Evolutionary conservation across 1,284 basidiomycete species (phyloP).

Genomic region (Coniferiporia sulphurascens): DNA sequence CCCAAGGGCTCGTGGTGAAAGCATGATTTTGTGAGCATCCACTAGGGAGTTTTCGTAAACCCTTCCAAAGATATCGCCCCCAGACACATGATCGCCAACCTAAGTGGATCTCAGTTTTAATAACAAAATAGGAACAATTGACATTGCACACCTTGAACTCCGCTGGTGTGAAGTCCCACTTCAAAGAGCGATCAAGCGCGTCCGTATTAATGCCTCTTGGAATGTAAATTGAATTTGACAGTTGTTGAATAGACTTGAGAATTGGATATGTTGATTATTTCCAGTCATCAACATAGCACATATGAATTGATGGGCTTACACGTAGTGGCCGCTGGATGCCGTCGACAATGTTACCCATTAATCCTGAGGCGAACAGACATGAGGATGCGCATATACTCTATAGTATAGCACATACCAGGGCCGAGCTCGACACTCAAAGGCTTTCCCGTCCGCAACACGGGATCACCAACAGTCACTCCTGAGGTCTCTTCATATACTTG

Average conservation of each 20-base stretch:
- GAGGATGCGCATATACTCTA: not conserved
- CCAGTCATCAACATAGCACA: not conserved
- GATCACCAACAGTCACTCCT: slow-evolving; percentile 96
- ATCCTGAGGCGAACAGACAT: slow-evolving; percentile 43
- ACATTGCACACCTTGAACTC: slow-evolving; percentile 58
- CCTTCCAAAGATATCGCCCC: slow-evolving; percentile 93
- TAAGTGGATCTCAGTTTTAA: slow-evolving; percentile 26
- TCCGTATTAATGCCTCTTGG: slow-evolving; percentile 98
- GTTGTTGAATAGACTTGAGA: slow-evolving; percentile 85
- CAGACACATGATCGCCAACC: slow-evolving; percentile 95
- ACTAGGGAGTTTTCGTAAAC: slow-evolving; percentile 98
- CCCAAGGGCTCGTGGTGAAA: slow-evolving; percentile 89
- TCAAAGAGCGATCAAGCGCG: slow-evolving; percentile 81
- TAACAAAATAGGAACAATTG: slow-evolving; percentile 7
- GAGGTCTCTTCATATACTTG: slow-evolving; percentile 99
- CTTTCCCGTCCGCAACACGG: slow-evolving; percentile 95
- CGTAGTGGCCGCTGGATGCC: slow-evolving; percentile 91
- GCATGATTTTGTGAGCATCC: slow-evolving; percentile 96
- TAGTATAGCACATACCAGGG: slow-evolving; percentile 57
- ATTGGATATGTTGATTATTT: slow-evolving; percentile 4
- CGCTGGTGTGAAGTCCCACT: slow-evolving; percentile 96
- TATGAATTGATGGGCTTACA: slow-evolving; percentile 38
- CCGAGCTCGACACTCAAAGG: slow-evolving; percentile 97
- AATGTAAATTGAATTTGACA: slow-evolving; percentile 98
- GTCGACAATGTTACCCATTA: slow-evolving; percentile 99